These are phyloP conservation scores for Camellia granthamiana DNA, from an alignment of 148 eudicot species.

Conservation along the genomic window DNA sequence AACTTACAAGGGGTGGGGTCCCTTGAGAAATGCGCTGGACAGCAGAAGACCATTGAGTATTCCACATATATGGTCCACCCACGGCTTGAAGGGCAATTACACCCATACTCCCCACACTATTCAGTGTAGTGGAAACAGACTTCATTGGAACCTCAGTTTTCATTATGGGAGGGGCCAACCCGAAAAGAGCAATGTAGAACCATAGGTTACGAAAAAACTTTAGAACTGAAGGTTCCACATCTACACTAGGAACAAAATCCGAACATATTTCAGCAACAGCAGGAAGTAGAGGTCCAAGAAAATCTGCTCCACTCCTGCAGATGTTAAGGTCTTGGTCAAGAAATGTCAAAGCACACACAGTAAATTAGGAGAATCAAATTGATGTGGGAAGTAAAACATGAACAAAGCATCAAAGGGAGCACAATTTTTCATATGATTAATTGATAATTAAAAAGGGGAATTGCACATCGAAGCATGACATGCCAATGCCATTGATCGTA, in stretches of 20 bases:
- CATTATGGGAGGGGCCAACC: constrained; percentile 96
- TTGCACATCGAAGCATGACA: not conserved
- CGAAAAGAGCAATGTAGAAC: constrained; percentile 97
- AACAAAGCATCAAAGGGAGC: not conserved
- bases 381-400: not conserved
- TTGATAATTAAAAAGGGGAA: not conserved
- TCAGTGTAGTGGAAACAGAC: constrained; percentile 62
- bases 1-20: constrained; percentile 97
- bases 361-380: not conserved
- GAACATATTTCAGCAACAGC: constrained; percentile 98
- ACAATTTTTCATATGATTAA: not conserved
- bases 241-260: constrained; percentile 80
- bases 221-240: constrained; percentile 86
- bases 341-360: not conserved
- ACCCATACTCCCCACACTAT: constrained; percentile 77
- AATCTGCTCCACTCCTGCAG: constrained; percentile 98
- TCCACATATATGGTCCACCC: constrained; percentile 96
- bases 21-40: constrained; percentile 93
- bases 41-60: constrained; percentile 82
- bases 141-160: constrained; percentile 49
- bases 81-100: constrained; percentile 90
- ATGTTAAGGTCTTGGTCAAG: constrained; percentile 9
- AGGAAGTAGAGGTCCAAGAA: constrained; percentile 95
- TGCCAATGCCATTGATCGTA: not conserved
- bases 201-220: constrained; percentile 95